A percentile compares a stretch with the other conserved stretches of the same genome.
Evolutionary conservation across 495 filamentous ascomycete species (phyloP).

Genomic region (Penicillium verhagenii): DNA sequence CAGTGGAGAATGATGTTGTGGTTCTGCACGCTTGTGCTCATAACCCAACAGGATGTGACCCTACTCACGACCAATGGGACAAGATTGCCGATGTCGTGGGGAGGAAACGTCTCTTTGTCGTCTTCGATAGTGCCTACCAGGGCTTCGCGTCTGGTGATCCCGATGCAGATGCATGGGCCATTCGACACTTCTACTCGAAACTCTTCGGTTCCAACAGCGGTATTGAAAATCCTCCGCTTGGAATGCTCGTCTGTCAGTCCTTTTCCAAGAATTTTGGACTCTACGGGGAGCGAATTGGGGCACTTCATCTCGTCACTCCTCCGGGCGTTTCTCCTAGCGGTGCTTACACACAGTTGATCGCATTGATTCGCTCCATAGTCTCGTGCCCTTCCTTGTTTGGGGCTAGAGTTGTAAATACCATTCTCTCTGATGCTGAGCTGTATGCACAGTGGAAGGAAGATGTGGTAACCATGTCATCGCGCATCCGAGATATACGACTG

Average conservation of each 20-base stretch:
- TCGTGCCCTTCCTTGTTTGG: conserved; percentile 34
- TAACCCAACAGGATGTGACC: conserved; percentile 45
- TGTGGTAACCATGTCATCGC: conserved; percentile 32
- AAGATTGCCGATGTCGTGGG: conserved; percentile 24
- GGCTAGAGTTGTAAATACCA: conserved; percentile 28
- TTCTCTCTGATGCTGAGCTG: conserved; percentile 24
- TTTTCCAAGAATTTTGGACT: conserved; percentile 48
- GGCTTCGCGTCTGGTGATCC: conserved; percentile 43
- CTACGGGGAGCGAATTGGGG: conserved; percentile 39
- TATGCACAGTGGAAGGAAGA: conserved; percentile 33
- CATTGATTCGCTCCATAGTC: conserved; percentile 25
- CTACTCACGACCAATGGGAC: conserved; percentile 33
- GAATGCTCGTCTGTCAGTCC: conserved; percentile 30
- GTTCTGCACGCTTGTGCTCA: conserved; percentile 46
- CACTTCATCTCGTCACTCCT: conserved; percentile 26
- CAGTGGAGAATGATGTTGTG: conserved; percentile 27
- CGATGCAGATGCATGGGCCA: conserved; percentile 39
- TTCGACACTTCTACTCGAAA: conserved; percentile 32
- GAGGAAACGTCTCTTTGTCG: conserved; percentile 29
- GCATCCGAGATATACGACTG: conserved; percentile 27
- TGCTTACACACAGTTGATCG: conserved; percentile 12
- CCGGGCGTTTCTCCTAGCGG: conserved; percentile 2
- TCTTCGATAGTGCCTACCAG: conserved; percentile 48
- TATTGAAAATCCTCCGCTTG: not conserved
- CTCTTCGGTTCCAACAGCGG: not conserved